Percentiles rank a stretch among this genome's conserved stretches.
Evolutionary conservation across 176 grass and related monocot species (phyloP).

Genomic region (Rhipidocladum racemiflorum): DNA sequence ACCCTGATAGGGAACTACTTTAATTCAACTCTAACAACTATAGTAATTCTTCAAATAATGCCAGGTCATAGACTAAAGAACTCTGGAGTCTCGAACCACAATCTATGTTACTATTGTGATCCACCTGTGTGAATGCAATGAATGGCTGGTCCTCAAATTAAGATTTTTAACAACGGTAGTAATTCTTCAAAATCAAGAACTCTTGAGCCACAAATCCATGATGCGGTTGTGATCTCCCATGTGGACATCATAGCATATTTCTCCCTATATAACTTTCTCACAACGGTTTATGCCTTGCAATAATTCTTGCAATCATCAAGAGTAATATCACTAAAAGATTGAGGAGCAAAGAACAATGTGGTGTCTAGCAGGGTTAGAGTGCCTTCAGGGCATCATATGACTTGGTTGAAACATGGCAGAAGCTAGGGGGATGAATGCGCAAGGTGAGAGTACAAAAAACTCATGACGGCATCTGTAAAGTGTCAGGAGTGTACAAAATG

Average conservation of each 20-base stretch:
- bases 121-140: background rate
- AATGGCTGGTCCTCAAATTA: background rate
- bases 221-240: background rate
- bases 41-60: background rate
- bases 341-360: background rate
- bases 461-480: conserved; percentile 3
- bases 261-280: background rate
- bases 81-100: background rate
- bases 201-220: background rate
- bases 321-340: background rate
- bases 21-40: background rate
- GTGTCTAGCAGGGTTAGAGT: background rate
- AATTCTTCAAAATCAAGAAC: conserved; percentile 1
- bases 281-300: background rate
- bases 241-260: background rate
- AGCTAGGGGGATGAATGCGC: background rate
- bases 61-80: background rate
- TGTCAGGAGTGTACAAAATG: background rate
- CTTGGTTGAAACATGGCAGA: conserved; percentile 17
- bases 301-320: background rate
- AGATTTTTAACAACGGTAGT: background rate
- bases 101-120: background rate
- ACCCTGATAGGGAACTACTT: conserved; percentile 5
- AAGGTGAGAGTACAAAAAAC: background rate
- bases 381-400: conserved; percentile 2